Conservation (phyloP, 495 filamentous ascomycete species). For the Oidiodendron maius region DNA sequence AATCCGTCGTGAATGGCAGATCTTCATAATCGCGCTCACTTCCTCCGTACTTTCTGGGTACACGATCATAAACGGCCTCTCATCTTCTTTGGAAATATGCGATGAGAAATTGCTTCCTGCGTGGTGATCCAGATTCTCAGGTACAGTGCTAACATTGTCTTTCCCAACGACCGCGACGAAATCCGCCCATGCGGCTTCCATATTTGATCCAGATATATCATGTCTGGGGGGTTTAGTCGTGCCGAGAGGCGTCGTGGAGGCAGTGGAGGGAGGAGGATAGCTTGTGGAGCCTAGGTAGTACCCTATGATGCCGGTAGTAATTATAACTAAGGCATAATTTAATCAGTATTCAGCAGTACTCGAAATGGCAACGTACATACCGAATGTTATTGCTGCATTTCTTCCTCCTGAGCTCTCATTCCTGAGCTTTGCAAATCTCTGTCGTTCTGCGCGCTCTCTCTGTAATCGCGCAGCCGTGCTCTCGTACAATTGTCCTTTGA, state of each 20-base stretch:
- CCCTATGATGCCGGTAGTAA: constrained; percentile 53
- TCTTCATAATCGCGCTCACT: constrained; percentile 65
- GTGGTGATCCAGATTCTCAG: constrained; percentile 61
- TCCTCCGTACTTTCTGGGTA: constrained; percentile 63
- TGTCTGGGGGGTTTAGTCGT: constrained; percentile 57
- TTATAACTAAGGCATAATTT: constrained; percentile 34
- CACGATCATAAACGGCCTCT: constrained; percentile 53
- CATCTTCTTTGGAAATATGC: constrained; percentile 47
- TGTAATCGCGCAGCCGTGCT: constrained; percentile 72
- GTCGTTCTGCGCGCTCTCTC: constrained; percentile 65
- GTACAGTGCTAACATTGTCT: constrained; percentile 75
- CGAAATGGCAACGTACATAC: constrained; percentile 29
- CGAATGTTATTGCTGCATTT: constrained; percentile 56
- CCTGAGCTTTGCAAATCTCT: constrained; percentile 53
- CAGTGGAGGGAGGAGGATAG: constrained; percentile 49
- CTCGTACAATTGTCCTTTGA: constrained; percentile 83
- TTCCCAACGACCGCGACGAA: constrained; percentile 78
- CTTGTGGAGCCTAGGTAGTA: constrained; percentile 68
- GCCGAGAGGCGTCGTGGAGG: constrained; percentile 69
- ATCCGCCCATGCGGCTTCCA: constrained; percentile 92
- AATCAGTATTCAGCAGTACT: constrained; percentile 8
- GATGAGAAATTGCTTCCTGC: constrained; percentile 87
- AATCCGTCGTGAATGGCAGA: constrained; percentile 64
- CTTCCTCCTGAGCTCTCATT: constrained; percentile 46
- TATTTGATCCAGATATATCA: constrained; percentile 64